phyloP scores from a whole-genome alignment of 306 rosid species.

The Sicyos baderoa region DNA sequence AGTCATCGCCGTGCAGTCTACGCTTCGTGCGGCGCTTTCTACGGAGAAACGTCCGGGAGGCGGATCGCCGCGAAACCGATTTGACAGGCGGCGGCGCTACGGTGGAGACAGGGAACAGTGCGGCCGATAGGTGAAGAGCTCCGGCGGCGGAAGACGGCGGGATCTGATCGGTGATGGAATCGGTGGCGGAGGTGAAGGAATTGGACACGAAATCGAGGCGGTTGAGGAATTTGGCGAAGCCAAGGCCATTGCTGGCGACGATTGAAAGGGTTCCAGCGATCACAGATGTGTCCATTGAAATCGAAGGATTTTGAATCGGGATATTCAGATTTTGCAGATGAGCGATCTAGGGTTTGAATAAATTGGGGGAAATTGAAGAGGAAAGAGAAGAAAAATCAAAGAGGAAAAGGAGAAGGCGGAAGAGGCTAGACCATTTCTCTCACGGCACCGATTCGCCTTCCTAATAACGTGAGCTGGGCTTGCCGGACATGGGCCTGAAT shows the following conservation, averaged over 20 bases:
- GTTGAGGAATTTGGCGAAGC: constrained; percentile 42
- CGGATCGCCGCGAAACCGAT: constrained; percentile 27
- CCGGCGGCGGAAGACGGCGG: constrained; percentile 25
- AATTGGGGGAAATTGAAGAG: background rate
- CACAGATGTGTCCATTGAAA: constrained; percentile 37
- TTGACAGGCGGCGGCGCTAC: constrained; percentile 68
- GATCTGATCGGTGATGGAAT: constrained; percentile 24
- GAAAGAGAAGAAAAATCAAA: background rate
- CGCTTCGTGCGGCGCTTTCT: constrained; percentile 59
- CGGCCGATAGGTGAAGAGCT: constrained; percentile 47
- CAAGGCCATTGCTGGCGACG: constrained; percentile 37
- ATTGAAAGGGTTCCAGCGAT: constrained; percentile 42
- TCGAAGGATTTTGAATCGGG: background rate
- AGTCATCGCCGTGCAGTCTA: constrained; percentile 32
- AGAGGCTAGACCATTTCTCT: constrained; percentile 16
- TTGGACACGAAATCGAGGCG: constrained; percentile 30
- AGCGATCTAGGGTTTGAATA: background rate
- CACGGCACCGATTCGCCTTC: constrained; percentile 6
- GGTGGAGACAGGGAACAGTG: constrained; percentile 46
- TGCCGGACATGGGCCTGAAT: background rate
- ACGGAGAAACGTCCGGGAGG: constrained; percentile 46
- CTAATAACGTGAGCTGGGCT: background rate
- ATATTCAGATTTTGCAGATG: background rate
- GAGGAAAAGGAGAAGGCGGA: constrained; percentile 3
- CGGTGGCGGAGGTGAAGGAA: constrained; percentile 18